Evolutionary conservation across 2,329 filamentous ascomycete species (phyloP), one percentile per base, ranked within the genome.

Genomic region (Trichoderma afroharzianum): DNA sequence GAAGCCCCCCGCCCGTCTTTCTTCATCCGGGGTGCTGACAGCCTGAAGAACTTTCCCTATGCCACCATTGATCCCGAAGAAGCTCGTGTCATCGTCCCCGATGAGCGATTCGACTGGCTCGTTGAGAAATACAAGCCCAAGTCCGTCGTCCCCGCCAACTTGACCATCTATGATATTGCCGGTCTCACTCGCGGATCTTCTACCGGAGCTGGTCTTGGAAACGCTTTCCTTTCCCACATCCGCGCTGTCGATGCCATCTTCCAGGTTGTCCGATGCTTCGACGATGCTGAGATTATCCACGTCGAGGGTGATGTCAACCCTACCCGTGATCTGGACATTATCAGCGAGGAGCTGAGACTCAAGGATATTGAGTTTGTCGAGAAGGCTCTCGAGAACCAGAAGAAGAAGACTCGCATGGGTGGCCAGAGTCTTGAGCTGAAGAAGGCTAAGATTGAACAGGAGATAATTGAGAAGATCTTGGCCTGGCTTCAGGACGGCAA

Each of bases 361-460:
- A 99, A 99, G 87, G 96, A 99, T 84, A 98, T 98, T 75, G 97
- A 99, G 86, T 99, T 98, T 81, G 91, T 93, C 73, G 95, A 97
- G 85, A 99, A 99, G 88, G 93, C 95, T 4, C 90, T 96, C 70
- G 97, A 98, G 82, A 91, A 88, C 82, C 88, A 97, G 77, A 91
- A 92, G 86, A 99, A 98, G 89, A 95, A 96, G 87, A 99, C 96
- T 55, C 89, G 93, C 75, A 89, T 95, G 85, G 96, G 96, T 79
- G 96, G 96, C 62, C 95, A 99, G 84, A 94, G 92, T 82, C 87
- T 99, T 73, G 96, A 99, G 86, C 93, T 97, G 89, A 99, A 98
- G 90, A 98, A 97, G 87, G 87, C 97, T 76, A 94, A 92, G 81
- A 93, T 97, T 81, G 96, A 98, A 80, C 93, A 98, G 83, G 94